These are phyloP conservation scores for Periconia digitata DNA, from an alignment of 2,329 filamentous ascomycete genomes.

Conservation along the genomic window DNA sequence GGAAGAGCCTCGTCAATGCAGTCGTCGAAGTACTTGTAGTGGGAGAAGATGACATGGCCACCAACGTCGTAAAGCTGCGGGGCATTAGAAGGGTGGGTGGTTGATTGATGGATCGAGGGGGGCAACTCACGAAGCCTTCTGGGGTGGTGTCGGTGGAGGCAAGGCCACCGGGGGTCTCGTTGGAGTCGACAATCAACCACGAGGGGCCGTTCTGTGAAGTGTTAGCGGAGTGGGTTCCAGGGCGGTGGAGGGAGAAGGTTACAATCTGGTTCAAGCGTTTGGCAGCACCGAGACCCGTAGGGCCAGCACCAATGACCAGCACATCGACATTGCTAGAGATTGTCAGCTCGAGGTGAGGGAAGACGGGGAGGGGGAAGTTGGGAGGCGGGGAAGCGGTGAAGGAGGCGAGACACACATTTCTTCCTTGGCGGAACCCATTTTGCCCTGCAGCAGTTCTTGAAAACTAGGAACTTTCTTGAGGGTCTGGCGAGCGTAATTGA, in stretches of 20 bases:
- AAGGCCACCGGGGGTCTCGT: constrained; percentile 89
- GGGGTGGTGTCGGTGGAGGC: constrained; percentile 93
- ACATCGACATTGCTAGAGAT: constrained; percentile 81
- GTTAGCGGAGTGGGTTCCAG: constrained; percentile 20
- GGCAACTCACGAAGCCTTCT: constrained; percentile 86
- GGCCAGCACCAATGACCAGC: constrained; percentile 95
- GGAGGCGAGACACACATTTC: constrained; percentile 38
- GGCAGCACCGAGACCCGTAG: constrained; percentile 94
- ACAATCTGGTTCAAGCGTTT: constrained; percentile 98
- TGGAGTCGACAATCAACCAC: constrained; percentile 94
- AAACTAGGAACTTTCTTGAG: constrained; percentile 46
- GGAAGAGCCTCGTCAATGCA: constrained; percentile 96
- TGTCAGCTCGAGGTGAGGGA: constrained; percentile 21
- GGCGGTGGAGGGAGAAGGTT: constrained; percentile 42
- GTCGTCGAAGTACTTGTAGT: constrained; percentile 99
- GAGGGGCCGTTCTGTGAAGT: constrained; percentile 76
- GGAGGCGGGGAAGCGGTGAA: constrained; percentile 26
- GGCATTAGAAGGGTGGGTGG: constrained; percentile 1
- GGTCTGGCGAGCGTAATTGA: constrained; percentile 42
- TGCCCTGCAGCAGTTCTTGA: constrained; percentile 44
- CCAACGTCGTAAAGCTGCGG: constrained; percentile 85
- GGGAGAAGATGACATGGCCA: constrained; percentile 97
- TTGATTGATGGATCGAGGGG: constrained; percentile 8
- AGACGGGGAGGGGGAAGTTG: constrained; percentile 9
- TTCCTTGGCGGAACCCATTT: constrained; percentile 43